Evolutionary conservation across 2,329 filamentous ascomycete genomes (phyloP).

Genomic region (Cercospora brassicicola): DNA sequence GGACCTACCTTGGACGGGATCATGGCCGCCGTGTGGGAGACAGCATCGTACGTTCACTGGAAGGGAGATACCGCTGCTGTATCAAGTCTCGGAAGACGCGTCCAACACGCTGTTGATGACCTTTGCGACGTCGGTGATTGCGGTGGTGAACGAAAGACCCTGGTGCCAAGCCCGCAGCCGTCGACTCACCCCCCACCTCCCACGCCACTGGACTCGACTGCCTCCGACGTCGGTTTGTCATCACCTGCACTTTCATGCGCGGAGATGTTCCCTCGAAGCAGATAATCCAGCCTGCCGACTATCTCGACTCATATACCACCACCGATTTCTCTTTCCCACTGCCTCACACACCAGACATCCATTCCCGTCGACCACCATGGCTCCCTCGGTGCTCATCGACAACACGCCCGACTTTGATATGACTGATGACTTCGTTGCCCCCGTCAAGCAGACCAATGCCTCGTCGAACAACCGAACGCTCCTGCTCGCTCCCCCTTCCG

Average conservation of each 20-base stretch:
- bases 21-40: neutral
- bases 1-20: neutral
- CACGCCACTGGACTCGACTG: neutral
- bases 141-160: neutral
- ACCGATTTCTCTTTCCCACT: neutral
- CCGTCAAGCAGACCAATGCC: conserved; percentile 28
- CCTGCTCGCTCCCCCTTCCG: conserved; percentile 84
- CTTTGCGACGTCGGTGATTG: neutral
- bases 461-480: conserved; percentile 61
- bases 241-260: neutral
- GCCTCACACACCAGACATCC: neutral
- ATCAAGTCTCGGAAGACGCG: neutral
- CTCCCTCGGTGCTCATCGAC: conserved; percentile 43
- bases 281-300: neutral
- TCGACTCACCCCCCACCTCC: neutral
- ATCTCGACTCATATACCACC: neutral
- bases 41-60: neutral
- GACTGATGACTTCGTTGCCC: conserved; percentile 27
- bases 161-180: neutral
- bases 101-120: neutral
- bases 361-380: conserved; percentile 34
- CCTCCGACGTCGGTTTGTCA: neutral
- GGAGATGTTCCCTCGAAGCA: neutral
- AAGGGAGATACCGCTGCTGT: neutral
- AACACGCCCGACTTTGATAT: conserved; percentile 42